These are phyloP conservation scores for Metschnikowia shivogae DNA, from an alignment of 805 yeast genomes.

Conservation along the genomic window DNA sequence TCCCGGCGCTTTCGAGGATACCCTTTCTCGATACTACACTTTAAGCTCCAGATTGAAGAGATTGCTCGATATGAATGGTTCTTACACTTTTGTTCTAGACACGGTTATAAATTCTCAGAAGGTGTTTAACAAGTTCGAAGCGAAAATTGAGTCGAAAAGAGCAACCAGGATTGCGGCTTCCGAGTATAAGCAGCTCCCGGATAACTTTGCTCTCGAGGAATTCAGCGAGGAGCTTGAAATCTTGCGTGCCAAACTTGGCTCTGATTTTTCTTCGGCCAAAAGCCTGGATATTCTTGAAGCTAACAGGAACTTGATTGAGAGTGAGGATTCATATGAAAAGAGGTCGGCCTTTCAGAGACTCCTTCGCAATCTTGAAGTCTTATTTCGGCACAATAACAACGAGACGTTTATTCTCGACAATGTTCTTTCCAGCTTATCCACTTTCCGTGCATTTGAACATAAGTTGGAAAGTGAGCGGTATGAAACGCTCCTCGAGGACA, in stretches of 20 bases:
- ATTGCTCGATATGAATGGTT: constrained; percentile 42
- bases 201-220: constrained; percentile 31
- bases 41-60: constrained; percentile 8
- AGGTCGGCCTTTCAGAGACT: constrained; percentile 25
- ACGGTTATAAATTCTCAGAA: constrained; percentile 48
- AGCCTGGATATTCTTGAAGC: constrained; percentile 14
- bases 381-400: constrained; percentile 33
- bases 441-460: constrained; percentile 23
- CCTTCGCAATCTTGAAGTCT: constrained; percentile 24
- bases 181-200: constrained; percentile 30
- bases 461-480: not conserved
- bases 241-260: constrained; percentile 19
- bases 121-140: constrained; percentile 19
- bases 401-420: constrained; percentile 34
- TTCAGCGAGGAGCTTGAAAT: constrained; percentile 27
- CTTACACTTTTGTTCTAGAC: constrained; percentile 56
- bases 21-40: constrained; percentile 3
- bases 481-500: not conserved
- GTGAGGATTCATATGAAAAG: constrained; percentile 14
- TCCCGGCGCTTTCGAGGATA: constrained; percentile 2
- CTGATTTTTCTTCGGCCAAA: constrained; percentile 16
- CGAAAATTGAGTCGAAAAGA: constrained; percentile 1
- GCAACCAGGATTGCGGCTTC: not conserved
- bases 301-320: constrained; percentile 15
- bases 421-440: constrained; percentile 26